Percentiles rank a stretch among this genome's conserved stretches.
Evolutionary conservation across 305 asterid genomes (phyloP).

Genomic region (Fraxinus paxiana): DNA sequence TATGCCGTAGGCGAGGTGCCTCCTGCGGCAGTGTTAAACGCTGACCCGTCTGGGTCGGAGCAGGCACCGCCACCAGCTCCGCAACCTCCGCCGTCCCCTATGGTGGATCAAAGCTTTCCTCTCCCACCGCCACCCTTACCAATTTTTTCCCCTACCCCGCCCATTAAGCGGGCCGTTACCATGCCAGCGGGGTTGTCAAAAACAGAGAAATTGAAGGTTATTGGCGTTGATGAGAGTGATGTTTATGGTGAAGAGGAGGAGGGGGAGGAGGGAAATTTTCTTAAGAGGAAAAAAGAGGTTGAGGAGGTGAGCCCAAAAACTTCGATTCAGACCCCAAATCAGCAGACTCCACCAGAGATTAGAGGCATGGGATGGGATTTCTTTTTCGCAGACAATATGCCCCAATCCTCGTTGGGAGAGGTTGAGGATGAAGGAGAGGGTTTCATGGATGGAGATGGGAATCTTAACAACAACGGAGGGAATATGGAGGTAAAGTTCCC

Average conservation of each 20-base stretch:
- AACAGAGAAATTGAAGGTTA: constrained; percentile 43
- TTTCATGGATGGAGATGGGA: constrained; percentile 29
- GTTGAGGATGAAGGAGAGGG: constrained; percentile 46
- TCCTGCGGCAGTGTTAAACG: constrained; percentile 29
- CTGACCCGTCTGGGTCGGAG: constrained; percentile 41
- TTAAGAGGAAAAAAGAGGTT: constrained; percentile 40
- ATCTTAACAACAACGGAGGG: constrained; percentile 31
- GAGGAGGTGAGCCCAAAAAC: constrained; percentile 34
- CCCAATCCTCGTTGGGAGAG: constrained; percentile 39
- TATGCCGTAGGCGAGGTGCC: constrained; percentile 81
- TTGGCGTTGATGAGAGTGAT: constrained; percentile 46
- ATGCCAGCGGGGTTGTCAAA: constrained; percentile 55
- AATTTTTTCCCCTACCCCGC: constrained; percentile 64
- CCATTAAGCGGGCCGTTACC: constrained; percentile 67
- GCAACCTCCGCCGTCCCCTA: constrained; percentile 55
- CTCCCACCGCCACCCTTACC: constrained; percentile 96
- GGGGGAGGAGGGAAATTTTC: constrained; percentile 37
- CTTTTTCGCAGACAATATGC: constrained; percentile 55
- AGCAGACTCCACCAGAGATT: constrained; percentile 56
- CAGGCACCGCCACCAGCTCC: constrained; percentile 57
- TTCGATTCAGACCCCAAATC: constrained; percentile 43
- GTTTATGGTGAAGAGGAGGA: constrained; percentile 51
- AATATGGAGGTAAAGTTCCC: constrained; percentile 65
- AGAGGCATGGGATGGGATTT: constrained; percentile 87
- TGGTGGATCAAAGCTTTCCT: constrained; percentile 58